These are phyloP conservation scores for Malassezia equina DNA, from an alignment of 1,284 basidiomycete species.

Conservation along the genomic window DNA sequence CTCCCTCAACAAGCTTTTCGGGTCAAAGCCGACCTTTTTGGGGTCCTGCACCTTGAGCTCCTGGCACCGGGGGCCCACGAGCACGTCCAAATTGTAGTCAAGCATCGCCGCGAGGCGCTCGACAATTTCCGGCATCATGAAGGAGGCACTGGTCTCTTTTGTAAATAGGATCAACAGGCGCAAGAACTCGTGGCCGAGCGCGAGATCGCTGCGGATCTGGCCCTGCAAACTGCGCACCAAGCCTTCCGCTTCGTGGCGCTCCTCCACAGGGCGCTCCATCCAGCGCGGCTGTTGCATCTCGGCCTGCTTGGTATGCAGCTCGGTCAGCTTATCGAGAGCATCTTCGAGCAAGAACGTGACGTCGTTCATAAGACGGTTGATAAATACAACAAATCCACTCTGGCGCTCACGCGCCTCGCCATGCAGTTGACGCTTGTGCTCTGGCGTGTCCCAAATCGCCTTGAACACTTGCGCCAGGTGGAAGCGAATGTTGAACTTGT, in stretches of 20 bases:
- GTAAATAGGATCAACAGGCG: slow-evolving; percentile 84
- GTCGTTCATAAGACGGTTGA: slow-evolving; percentile 98
- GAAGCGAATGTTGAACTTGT: slow-evolving; percentile 74
- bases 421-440: slow-evolving; percentile 40
- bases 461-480: slow-evolving; percentile 43
- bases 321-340: slow-evolving; percentile 74
- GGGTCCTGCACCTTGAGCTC: slow-evolving; percentile 76
- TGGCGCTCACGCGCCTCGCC: slow-evolving; percentile 23
- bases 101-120: slow-evolving; percentile 91
- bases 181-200: slow-evolving; percentile 76
- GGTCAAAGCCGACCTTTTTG: slow-evolving; percentile 82
- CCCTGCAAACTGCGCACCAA: slow-evolving; percentile 69
- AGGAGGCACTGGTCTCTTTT: slow-evolving; percentile 77
- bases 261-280: slow-evolving; percentile 57
- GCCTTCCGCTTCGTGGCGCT: slow-evolving; percentile 74
- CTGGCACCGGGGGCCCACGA: slow-evolving; percentile 71
- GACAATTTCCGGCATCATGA: slow-evolving; percentile 93
- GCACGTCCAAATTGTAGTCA: slow-evolving; percentile 81
- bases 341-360: slow-evolving; percentile 97
- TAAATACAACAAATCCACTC: slow-evolving; percentile 62
- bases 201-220: slow-evolving; percentile 72
- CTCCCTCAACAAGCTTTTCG: slow-evolving; percentile 70
- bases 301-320: slow-evolving; percentile 73
- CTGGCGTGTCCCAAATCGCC: slow-evolving; percentile 40
- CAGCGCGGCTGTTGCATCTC: slow-evolving; percentile 70